Evolutionary conservation across 1,284 basidiomycete species (phyloP), one percentile per base, ranked within the genome.

Genomic region (Melampsora americana): DNA sequence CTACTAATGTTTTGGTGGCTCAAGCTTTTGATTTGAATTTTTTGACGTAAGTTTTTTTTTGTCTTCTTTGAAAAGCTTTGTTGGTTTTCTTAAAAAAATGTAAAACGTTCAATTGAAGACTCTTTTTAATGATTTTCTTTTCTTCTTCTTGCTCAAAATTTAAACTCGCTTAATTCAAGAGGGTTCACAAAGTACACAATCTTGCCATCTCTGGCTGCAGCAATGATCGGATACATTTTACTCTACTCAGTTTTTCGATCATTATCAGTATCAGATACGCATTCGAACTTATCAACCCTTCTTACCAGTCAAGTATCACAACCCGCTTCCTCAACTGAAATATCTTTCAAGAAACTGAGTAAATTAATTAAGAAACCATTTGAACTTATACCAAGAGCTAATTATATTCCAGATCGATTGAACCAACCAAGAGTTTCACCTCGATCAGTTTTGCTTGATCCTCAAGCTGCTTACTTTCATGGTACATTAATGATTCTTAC

Each of bases 391-490:
- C 65, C 72, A 20, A 28, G 72, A 60, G 65, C 65, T 7, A 67
- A 75, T 60, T 75, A 75, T 32, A 75, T 75, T 30, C 72, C 72
- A 5, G 65, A 67, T 18, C 65, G 42, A 61, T 66, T 75, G 30
- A 60, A 75, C 30, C 65, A 67, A 66, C 72, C 72, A 2, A 75
- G 50, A 20, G 53, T 68, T 28, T 42, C 48, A 42, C 72, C 72
- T 16, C 39, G 72, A 32, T 61, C 65, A 35, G 72, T 61, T 0
- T 82, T 88, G 18, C 80, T 85, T 9, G 87, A 88, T 79, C 84
- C 84, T 1, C 77, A 79, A 42, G 87, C 87, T 18, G 87, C 86
- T 0, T 80, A 86, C 12, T 87, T 87, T 77, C 85, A 85, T 14
- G 82, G 84, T 5, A 78, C 80, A 0, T 80, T 87, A 44, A 84